Base-by-base conservation (phyloP, 768 basidiomycete species). In the Kwoniella sp. region DNA sequence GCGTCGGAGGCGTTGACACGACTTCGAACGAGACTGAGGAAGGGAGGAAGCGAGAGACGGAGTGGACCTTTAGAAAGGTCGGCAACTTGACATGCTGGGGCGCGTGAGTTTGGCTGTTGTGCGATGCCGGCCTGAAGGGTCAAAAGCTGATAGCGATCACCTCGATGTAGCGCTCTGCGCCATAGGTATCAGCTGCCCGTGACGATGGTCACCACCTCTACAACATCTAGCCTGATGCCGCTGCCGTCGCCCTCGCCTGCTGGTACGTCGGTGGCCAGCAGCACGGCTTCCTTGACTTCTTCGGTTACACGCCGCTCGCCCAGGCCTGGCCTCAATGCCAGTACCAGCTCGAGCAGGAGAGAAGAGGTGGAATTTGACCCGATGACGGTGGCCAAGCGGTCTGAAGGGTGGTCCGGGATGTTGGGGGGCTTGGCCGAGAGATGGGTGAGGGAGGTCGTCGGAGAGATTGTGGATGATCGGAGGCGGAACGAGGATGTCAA, bases 11-110 rank as follows among this genome's bases (percentile, higher is more conserved):
- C 22, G 42, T 25, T n/a, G 38, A 44, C 10, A 50, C 53, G 0
- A 23, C 17, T 5, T 42, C 55, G 7, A 28, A 51, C 5, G 56
- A 38, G 9, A 27, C 6, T 26, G 56, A 49, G 31, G 53, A 51
- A 12, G 47, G 41, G 12, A 50, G 42, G 5, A 53, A 46, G 33
- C 46, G 47, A 28, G 60, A 50, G 17, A 58, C 56, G 37, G 70
- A 68, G 19, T 73, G 72, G 72, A 73, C 72, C 9, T 73, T 73
- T 50, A 55, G 68, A 32, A 50, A 57, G 25, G 63, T 63, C 14
- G 67, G 63, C 15, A 73, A 73, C 34, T 40, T 73, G 22, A 69
- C 66, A 14, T 60, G 57, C 28, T 71, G 64, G 59, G 70, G 63
- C 25, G 72, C 72, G 72, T 73, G 33, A 67, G 72, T 71, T n/a